Conservation (phyloP, 768 basidiomycete genomes). For the Tremella fuciformis region DNA sequence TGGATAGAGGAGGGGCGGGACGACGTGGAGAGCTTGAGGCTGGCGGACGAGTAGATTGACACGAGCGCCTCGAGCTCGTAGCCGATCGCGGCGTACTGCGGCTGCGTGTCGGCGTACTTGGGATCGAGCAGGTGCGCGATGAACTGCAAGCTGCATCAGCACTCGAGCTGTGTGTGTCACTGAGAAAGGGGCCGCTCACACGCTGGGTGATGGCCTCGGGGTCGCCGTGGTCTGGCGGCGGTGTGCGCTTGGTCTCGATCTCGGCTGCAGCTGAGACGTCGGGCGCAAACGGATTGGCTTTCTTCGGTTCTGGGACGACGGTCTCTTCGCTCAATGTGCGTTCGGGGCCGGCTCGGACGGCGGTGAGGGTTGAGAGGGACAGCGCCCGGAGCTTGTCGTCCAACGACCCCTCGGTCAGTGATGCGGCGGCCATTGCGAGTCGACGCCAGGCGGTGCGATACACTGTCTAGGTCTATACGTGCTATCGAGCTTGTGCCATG, state of each 20-base stretch:
- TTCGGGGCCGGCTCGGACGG: no score
- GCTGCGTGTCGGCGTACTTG: conserved; percentile 35
- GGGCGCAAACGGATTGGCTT: not conserved
- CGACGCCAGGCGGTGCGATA: no score
- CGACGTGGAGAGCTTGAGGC: conserved; percentile 28
- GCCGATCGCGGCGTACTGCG: conserved; percentile 41
- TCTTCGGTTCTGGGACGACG: not conserved
- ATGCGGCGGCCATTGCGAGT: no score
- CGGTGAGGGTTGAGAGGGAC: no score
- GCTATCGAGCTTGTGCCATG: no score
- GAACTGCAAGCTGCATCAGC: conserved; percentile 22
- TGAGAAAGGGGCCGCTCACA: not conserved
- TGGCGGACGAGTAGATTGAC: conserved; percentile 38
- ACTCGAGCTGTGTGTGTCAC: not conserved
- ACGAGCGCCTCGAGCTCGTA: conserved; percentile 49
- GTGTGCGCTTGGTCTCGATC: not conserved
- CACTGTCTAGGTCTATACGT: no score
- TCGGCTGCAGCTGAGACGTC: not conserved
- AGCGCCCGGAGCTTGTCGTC: no score
- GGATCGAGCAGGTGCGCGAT: conserved; percentile 36
- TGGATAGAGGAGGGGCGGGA: conserved; percentile 32
- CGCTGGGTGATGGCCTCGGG: not conserved
- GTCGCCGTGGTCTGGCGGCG: not conserved
- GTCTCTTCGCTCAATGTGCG: not conserved
- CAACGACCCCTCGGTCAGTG: no score